Percentiles rank a stretch among this genome's conserved stretches.
Conservation (phyloP, 371 early-diverging fungal genomes). For the Lichtheimia corymbifera region DNA sequence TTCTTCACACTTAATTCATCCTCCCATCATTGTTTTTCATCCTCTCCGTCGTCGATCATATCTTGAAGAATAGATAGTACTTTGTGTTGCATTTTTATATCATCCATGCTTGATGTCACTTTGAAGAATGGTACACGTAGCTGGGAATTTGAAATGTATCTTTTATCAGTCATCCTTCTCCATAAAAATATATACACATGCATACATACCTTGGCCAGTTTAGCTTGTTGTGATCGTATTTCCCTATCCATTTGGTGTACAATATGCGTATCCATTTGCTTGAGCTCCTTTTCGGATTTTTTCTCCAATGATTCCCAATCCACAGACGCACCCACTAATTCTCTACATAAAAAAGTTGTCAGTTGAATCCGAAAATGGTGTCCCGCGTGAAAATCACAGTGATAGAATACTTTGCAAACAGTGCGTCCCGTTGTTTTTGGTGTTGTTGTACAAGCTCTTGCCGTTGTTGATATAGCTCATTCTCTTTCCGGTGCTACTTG, state of each 20-base stretch:
- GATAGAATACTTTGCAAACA: slow-evolving; percentile 28
- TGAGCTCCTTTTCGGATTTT: slow-evolving; percentile 25
- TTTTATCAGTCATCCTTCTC: not conserved
- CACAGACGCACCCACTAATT: not conserved
- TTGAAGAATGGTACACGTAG: slow-evolving; percentile 45
- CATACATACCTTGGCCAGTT: slow-evolving; percentile 21
- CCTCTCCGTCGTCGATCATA: slow-evolving; percentile 28
- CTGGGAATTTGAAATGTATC: slow-evolving; percentile 14
- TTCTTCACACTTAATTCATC: not conserved
- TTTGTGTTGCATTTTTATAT: slow-evolving; percentile 39
- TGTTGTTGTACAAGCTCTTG: slow-evolving; percentile 25
- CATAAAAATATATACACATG: not conserved
- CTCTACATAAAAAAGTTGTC: not conserved
- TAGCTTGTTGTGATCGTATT: slow-evolving; percentile 25
- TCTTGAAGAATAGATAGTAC: slow-evolving; percentile 40
- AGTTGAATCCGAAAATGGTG: not conserved
- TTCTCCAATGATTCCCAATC: slow-evolving; percentile 18
- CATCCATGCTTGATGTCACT: slow-evolving; percentile 23
- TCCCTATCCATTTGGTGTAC: slow-evolving; percentile 39
- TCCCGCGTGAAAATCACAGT: not conserved
- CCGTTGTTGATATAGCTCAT: slow-evolving; percentile 32
- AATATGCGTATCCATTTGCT: slow-evolving; percentile 32
- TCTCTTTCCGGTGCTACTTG: slow-evolving; percentile 31
- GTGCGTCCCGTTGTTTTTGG: slow-evolving; percentile 27
- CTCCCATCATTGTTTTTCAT: not conserved